Evolutionary conservation across 441 rosid genomes (phyloP).

Genomic region (Adansonia madagascariensis): DNA sequence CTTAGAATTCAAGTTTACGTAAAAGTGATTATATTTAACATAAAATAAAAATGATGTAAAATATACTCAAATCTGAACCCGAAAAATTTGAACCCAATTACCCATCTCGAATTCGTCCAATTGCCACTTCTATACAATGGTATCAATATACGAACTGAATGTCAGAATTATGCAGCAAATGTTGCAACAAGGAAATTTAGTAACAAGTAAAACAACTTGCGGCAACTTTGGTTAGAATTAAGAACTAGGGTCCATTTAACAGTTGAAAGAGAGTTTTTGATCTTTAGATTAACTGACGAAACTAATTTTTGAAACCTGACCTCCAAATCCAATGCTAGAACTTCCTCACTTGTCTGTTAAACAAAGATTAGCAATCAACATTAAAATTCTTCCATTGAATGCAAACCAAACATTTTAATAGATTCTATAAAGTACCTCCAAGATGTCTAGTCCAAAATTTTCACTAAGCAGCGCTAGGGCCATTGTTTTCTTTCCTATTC

Average conservation of each 20-base stretch:
- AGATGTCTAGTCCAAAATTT: not conserved
- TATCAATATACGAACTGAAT: not conserved
- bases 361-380: not conserved
- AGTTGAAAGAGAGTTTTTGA: not conserved
- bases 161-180: not conserved
- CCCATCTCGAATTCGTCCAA: not conserved
- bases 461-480: conserved; percentile 23
- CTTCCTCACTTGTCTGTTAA: conserved; percentile 15
- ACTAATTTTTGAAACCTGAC: not conserved
- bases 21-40: too few relatives aligned
- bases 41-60: too few relatives aligned
- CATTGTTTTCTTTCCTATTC: conserved; percentile 29
- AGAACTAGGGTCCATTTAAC: too few relatives aligned
- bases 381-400: not conserved
- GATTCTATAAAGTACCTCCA: not conserved
- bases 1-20: too few relatives aligned
- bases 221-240: not conserved
- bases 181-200: not conserved
- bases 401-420: not conserved
- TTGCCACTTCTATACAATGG: too few relatives aligned
- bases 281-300: not conserved
- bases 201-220: too few relatives aligned
- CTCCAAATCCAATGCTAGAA: conserved; percentile 15
- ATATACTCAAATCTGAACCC: too few relatives aligned
- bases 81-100: too few relatives aligned